These are phyloP conservation scores for Saturnispora kantuleensis DNA, from an alignment of 805 yeast species.

Conservation along the genomic window DNA sequence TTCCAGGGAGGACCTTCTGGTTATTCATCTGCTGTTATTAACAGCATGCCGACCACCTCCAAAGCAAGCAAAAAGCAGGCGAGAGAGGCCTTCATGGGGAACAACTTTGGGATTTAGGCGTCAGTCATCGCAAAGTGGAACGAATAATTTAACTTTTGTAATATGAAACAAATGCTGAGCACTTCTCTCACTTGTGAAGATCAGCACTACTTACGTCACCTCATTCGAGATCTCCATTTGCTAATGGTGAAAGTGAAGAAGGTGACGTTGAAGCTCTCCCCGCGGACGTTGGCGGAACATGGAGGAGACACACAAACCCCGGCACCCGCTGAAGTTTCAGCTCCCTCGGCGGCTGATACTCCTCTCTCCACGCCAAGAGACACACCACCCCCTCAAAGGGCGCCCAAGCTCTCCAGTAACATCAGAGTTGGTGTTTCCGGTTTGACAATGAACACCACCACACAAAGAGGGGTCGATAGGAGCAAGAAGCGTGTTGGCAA, in stretches of 20 bases:
- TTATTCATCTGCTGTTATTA: constrained; percentile 25
- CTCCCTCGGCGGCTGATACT: neutral
- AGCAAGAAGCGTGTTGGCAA: constrained; percentile 9
- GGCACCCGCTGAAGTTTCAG: neutral
- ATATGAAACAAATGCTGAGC: too few relatives aligned
- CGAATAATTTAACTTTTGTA: too few relatives aligned
- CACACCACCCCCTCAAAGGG: neutral
- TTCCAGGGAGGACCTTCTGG: neutral
- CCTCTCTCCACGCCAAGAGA: neutral
- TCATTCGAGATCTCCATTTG: too few relatives aligned
- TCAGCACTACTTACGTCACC: too few relatives aligned
- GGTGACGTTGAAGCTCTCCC: constrained; percentile 13
- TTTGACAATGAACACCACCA: constrained; percentile 20
- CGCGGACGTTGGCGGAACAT: constrained; percentile 2
- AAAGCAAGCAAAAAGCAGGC: constrained; percentile 45
- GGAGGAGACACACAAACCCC: neutral
- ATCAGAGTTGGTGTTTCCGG: constrained; percentile 18
- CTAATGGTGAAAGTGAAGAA: constrained; percentile 4
- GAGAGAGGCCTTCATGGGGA: constrained; percentile 55
- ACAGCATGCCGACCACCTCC: constrained; percentile 37
- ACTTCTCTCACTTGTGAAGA: neutral
- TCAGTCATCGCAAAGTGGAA: neutral
- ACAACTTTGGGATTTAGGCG: constrained; percentile 54
- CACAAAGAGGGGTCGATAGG: constrained; percentile 20
- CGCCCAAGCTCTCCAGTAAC: constrained; percentile 7